These are phyloP conservation scores for Stephania cephalantha DNA, from an alignment of 164 flowering plant genomes.

Conservation along the genomic window DNA sequence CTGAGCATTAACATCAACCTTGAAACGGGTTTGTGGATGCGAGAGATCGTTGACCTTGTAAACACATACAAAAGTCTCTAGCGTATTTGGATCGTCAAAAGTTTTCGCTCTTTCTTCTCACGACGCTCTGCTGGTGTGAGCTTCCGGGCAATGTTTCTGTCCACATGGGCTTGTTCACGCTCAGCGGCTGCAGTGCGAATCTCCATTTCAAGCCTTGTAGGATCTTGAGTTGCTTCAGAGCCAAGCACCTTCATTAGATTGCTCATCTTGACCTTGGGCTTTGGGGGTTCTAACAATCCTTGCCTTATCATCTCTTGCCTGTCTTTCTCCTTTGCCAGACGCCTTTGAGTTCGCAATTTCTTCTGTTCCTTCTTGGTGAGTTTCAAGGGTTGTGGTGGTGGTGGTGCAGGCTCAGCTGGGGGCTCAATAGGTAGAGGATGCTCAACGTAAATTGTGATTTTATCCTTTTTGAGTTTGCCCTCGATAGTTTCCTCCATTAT, in stretches of 20 bases:
- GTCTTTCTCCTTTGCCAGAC: slow-evolving; percentile 86
- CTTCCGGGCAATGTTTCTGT: slow-evolving; percentile 89
- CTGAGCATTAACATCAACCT: slow-evolving; percentile 90
- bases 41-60: slow-evolving; percentile 79
- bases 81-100: slow-evolving; percentile 73
- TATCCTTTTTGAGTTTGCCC: slow-evolving; percentile 58
- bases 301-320: slow-evolving; percentile 97
- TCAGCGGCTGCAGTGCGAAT: slow-evolving; percentile 95
- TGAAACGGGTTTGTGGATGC: slow-evolving; percentile 72
- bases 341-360: slow-evolving; percentile 90
- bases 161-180: slow-evolving; percentile 96
- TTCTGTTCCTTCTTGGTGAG: slow-evolving; percentile 93
- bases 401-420: slow-evolving; percentile 92
- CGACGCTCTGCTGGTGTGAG: slow-evolving; percentile 98
- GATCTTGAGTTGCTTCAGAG: slow-evolving; percentile 98
- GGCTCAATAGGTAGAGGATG: slow-evolving; percentile 98
- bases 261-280: slow-evolving; percentile 92
- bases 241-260: slow-evolving; percentile 97
- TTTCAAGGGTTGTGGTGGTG: slow-evolving; percentile 94
- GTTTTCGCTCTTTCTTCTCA: slow-evolving; percentile 92
- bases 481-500: slow-evolving; percentile 29
- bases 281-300: slow-evolving; percentile 92
- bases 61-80: slow-evolving; percentile 80
- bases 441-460: slow-evolving; percentile 75
- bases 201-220: slow-evolving; percentile 90